Evolutionary conservation across 768 basidiomycete species (phyloP).

Genomic region (Podaxis pistillaris): DNA sequence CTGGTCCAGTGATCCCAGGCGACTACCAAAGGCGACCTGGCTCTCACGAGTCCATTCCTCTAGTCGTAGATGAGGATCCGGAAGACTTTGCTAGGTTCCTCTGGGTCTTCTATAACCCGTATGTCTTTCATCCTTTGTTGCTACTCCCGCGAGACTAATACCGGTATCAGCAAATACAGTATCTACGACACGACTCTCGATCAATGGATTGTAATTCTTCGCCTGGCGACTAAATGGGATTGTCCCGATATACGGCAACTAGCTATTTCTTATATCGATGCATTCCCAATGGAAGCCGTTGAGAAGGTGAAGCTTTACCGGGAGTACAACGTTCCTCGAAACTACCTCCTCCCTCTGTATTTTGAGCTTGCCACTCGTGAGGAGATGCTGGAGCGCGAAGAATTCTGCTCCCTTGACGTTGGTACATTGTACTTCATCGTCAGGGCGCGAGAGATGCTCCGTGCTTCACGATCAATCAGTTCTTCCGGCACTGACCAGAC

Average conservation of each 20-base stretch:
- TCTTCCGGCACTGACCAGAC: not conserved
- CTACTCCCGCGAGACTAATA: not conserved
- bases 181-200: constrained; percentile 46
- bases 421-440: not conserved
- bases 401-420: constrained; percentile 1
- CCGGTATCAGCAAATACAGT: constrained; percentile 44
- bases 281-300: not conserved
- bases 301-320: constrained; percentile 3
- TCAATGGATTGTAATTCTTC: constrained; percentile 55
- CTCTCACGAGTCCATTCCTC: not conserved
- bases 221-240: constrained; percentile 51
- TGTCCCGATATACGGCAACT: constrained; percentile 49
- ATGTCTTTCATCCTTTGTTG: not conserved
- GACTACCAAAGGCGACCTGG: not conserved
- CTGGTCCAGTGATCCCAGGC: not conserved
- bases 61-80: constrained; percentile 2
- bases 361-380: constrained; percentile 5
- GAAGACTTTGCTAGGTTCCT: not conserved
- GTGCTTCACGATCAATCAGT: not conserved
- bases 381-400: constrained; percentile 3
- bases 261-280: constrained; percentile 33
- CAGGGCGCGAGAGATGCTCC: constrained; percentile 13
- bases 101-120: not conserved
- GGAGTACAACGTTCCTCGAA: not conserved
- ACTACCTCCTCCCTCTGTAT: not conserved